These are phyloP conservation scores for Oidiodendron maius DNA, from an alignment of 495 filamentous ascomycete species.

Conservation along the genomic window DNA sequence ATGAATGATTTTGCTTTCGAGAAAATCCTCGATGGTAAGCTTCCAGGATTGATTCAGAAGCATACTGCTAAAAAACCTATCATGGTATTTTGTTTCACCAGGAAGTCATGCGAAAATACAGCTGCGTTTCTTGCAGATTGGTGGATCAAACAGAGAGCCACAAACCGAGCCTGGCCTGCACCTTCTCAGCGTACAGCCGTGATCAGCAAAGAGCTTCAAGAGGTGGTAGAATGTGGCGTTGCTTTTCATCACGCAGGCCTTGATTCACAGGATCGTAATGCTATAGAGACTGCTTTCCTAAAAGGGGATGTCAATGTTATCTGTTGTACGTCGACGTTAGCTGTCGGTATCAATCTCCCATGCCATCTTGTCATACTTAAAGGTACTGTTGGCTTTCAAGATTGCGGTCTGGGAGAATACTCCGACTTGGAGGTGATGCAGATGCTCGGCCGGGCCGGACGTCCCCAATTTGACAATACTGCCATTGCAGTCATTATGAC, in stretches of 20 bases:
- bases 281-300: conserved; percentile 68
- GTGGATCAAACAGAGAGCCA: conserved; percentile 51
- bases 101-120: conserved; percentile 70
- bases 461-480: conserved; percentile 86
- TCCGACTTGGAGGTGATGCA: conserved; percentile 95
- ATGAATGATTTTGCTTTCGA: conserved; percentile 88
- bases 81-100: conserved; percentile 87
- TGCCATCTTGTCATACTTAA: conserved; percentile 93
- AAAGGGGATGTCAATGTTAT: conserved; percentile 78
- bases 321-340: conserved; percentile 91
- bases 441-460: conserved; percentile 90
- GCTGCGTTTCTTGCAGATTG: conserved; percentile 66
- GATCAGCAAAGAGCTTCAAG: conserved; percentile 57
- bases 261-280: conserved; percentile 59
- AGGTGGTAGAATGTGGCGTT: conserved; percentile 62
- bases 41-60: conserved; percentile 68
- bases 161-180: conserved; percentile 61
- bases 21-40: conserved; percentile 65
- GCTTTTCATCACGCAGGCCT: conserved; percentile 94
- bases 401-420: conserved; percentile 63
- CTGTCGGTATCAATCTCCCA: conserved; percentile 89
- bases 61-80: conserved; percentile 80
- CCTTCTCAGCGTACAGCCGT: conserved; percentile 52
- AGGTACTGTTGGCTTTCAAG: conserved; percentile 70
- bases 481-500: conserved; percentile 89